Conservation (phyloP, 164 flowering plant genomes). For the Magnolia changhungtana region DNA sequence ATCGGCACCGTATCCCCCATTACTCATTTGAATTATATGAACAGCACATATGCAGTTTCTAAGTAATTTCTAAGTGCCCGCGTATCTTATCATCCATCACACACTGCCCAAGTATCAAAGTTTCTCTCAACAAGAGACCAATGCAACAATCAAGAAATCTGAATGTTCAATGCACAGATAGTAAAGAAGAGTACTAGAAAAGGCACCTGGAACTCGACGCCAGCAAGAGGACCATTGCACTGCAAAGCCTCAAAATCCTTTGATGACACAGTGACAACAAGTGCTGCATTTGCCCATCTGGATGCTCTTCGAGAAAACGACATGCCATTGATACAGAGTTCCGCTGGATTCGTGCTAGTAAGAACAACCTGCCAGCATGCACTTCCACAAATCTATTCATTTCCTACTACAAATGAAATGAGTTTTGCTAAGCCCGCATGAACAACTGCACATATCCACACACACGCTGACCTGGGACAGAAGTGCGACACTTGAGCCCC, state of each 20-base stretch:
- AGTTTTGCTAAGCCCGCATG: not conserved
- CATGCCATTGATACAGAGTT: slow-evolving; percentile 98
- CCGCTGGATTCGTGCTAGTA: slow-evolving; percentile 85
- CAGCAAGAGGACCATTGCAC: slow-evolving; percentile 83
- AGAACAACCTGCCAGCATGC: slow-evolving; percentile 79
- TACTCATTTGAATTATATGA: no score
- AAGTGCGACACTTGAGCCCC: not conserved
- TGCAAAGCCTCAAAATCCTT: slow-evolving; percentile 63
- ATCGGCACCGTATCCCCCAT: no score
- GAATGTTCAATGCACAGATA: not conserved
- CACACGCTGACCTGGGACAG: not conserved
- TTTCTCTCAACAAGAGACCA: not conserved
- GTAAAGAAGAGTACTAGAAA: slow-evolving; percentile 3
- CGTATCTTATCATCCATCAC: no score
- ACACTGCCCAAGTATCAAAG: no score
- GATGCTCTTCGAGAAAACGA: slow-evolving; percentile 95
- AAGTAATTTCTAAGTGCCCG: no score
- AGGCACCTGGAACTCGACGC: slow-evolving; percentile 86
- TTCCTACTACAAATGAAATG: not conserved
- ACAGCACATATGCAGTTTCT: no score
- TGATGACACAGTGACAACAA: slow-evolving; percentile 74
- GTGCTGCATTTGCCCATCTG: slow-evolving; percentile 98
- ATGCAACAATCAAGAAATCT: not conserved
- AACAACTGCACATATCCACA: not conserved
- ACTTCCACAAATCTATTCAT: not conserved